A percentile compares a stretch with the other conserved stretches of the same genome.
These are phyloP conservation scores for Pleurozium schreberi DNA, from an alignment of 225 moss, liverwort and hornwort species.

Conservation along the genomic window DNA sequence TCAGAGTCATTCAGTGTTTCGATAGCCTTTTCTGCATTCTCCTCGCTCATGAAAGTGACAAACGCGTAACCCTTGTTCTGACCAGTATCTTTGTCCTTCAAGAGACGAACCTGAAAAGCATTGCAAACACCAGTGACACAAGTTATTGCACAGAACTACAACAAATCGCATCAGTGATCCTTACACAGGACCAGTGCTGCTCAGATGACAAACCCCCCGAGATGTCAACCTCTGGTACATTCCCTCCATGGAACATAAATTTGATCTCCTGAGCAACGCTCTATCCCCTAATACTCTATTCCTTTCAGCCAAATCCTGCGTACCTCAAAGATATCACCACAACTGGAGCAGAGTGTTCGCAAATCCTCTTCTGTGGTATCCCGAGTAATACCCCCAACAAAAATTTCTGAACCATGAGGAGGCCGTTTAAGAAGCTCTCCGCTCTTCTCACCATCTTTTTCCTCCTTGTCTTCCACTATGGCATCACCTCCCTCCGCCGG, in stretches of 20 bases:
- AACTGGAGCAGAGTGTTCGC: conserved; percentile 77
- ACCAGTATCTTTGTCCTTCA: conserved; percentile 98
- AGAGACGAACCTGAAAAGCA: conserved; percentile 66
- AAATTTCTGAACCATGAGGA: conserved; percentile 98
- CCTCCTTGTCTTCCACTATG: conserved; percentile 64
- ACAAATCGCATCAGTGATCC: not conserved
- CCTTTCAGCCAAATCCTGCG: not conserved
- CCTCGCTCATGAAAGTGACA: conserved; percentile 89
- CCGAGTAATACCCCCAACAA: conserved; percentile 95
- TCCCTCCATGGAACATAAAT: not conserved
- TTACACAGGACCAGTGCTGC: not conserved
- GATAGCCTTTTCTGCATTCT: conserved; percentile 97
- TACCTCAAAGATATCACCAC: conserved; percentile 98
- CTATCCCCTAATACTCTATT: not conserved
- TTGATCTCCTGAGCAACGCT: not conserved
- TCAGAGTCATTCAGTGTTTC: conserved; percentile 91
- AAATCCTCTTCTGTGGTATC: conserved; percentile 96
- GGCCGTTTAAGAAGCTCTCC: conserved; percentile 94
- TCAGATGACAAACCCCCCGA: not conserved
- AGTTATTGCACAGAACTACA: not conserved
- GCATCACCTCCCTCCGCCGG: conserved; percentile 35
- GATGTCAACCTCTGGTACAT: not conserved
- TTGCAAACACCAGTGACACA: not conserved
- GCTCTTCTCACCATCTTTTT: conserved; percentile 81
- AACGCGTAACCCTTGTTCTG: conserved; percentile 99